phyloP scores from a whole-genome alignment of 768 basidiomycete genomes.

The Boletellus emodensis region DNA sequence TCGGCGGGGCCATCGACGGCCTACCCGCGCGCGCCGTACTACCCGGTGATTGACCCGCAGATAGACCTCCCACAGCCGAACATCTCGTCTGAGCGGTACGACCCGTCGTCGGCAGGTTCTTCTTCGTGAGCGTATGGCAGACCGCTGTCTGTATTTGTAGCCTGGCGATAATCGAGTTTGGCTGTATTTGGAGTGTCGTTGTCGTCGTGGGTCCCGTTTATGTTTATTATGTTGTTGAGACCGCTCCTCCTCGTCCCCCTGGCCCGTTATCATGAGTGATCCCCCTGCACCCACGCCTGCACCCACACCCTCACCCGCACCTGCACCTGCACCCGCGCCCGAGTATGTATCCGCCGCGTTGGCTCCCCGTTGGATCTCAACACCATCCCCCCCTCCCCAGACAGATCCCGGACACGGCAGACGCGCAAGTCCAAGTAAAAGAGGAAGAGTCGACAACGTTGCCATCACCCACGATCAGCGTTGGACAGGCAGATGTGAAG shows the following conservation, averaged over 20 bases:
- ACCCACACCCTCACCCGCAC: background rate
- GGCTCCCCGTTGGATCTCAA: constrained; percentile 1
- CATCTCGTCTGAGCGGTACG: constrained; percentile 34
- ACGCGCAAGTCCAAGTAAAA: constrained; percentile 7
- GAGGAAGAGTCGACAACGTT: constrained; percentile 11
- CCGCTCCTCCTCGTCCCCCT: background rate
- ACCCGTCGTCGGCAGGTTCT: constrained; percentile 17
- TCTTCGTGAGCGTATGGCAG: constrained; percentile 14
- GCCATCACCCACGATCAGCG: constrained; percentile 6
- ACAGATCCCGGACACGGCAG: background rate
- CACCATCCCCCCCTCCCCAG: constrained; percentile 17
- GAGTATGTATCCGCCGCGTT: constrained; percentile 13
- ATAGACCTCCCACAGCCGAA: constrained; percentile 30
- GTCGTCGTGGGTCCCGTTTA: background rate
- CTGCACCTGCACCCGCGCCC: background rate
- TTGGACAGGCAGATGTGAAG: background rate
- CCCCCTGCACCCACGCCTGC: background rate
- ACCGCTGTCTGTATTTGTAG: background rate
- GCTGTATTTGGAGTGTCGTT: constrained; percentile 19
- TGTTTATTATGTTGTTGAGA: background rate
- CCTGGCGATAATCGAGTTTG: constrained; percentile 14
- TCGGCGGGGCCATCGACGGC: constrained; percentile 25
- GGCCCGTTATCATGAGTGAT: constrained; percentile 31
- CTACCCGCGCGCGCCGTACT: constrained; percentile 31
- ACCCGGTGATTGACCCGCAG: constrained; percentile 40